Evolutionary conservation across 1,139 yeast species (phyloP).

Genomic region (Wickerhamomyces sp.): DNA sequence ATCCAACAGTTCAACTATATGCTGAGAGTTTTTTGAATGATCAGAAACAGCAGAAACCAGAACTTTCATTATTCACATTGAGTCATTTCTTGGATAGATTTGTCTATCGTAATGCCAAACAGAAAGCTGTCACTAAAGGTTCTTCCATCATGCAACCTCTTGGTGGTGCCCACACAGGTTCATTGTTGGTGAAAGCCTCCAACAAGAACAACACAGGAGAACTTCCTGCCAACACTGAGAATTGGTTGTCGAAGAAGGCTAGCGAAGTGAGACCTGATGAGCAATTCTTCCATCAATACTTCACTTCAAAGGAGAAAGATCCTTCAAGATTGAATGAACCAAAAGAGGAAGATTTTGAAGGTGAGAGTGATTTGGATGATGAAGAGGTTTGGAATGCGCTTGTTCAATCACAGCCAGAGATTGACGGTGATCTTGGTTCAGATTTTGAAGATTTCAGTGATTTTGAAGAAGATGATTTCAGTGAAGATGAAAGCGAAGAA

Average conservation of each 20-base stretch:
- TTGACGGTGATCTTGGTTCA: constrained; percentile 54
- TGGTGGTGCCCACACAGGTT: constrained; percentile 77
- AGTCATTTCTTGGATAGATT: constrained; percentile 92
- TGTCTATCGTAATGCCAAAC: constrained; percentile 90
- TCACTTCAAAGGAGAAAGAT: constrained; percentile 50
- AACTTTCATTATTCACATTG: constrained; percentile 80
- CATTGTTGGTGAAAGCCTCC: constrained; percentile 66
- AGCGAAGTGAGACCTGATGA: constrained; percentile 82
- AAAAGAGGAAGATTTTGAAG: constrained; percentile 32
- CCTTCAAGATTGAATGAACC: constrained; percentile 35
- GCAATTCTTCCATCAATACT: constrained; percentile 83
- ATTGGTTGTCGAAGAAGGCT: constrained; percentile 69
- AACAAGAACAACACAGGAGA: constrained; percentile 34
- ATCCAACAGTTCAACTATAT: constrained; percentile 84
- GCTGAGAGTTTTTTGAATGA: constrained; percentile 57
- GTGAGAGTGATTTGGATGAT: constrained; percentile 59
- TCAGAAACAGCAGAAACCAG: constrained; percentile 60
- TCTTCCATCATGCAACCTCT: constrained; percentile 96
- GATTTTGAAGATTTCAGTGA: constrained; percentile 51
- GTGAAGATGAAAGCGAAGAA: constrained; percentile 28
- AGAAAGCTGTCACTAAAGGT: constrained; percentile 68
- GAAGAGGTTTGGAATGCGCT: constrained; percentile 88
- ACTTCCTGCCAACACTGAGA: constrained; percentile 72
- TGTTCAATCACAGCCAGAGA: constrained; percentile 79
- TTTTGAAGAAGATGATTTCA: constrained; percentile 35